These are phyloP conservation scores for Blakeslea trispora DNA, from an alignment of 371 early-diverging fungal genomes.

Conservation along the genomic window DNA sequence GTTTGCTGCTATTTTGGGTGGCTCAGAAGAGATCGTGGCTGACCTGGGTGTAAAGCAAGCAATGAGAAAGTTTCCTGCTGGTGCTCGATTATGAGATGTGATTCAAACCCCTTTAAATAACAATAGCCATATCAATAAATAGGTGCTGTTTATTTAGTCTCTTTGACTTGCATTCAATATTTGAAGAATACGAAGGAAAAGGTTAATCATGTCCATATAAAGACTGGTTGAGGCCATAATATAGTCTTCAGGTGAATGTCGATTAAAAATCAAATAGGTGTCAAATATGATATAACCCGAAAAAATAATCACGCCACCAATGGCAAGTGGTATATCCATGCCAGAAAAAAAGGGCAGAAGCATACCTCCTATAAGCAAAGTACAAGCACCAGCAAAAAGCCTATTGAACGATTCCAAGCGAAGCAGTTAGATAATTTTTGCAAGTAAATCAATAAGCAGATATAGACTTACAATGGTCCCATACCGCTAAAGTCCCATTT, in stretches of 20 bases:
- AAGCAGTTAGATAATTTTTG: too few species aligned
- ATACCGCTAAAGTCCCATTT: slow-evolving; percentile 73
- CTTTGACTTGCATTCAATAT: slow-evolving; percentile 35
- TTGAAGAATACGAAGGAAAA: slow-evolving; percentile 72
- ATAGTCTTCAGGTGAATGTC: slow-evolving; percentile 74
- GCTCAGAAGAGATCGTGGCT: too few species aligned
- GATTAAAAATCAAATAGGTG: slow-evolving; percentile 69
- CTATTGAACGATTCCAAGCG: not conserved
- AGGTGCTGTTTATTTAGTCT: not conserved
- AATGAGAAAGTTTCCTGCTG: too few species aligned
- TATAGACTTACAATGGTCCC: slow-evolving; percentile 55
- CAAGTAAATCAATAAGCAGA: too few species aligned
- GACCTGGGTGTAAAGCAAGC: too few species aligned
- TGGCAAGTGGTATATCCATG: slow-evolving; percentile 51
- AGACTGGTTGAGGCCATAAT: slow-evolving; percentile 70
- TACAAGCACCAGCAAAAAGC: slow-evolving; percentile 54
- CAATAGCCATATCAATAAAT: too few species aligned
- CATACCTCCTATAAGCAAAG: slow-evolving; percentile 58
- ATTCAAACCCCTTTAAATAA: too few species aligned
- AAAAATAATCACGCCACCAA: slow-evolving; percentile 66
- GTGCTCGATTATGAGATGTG: too few species aligned
- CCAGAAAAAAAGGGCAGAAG: slow-evolving; percentile 71
- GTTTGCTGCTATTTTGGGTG: too few species aligned
- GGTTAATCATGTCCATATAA: slow-evolving; percentile 79
- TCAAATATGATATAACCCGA: slow-evolving; percentile 73